phyloP scores from a whole-genome alignment of 352 stramenopile species.

The Globisporangium viniferum region DNA sequence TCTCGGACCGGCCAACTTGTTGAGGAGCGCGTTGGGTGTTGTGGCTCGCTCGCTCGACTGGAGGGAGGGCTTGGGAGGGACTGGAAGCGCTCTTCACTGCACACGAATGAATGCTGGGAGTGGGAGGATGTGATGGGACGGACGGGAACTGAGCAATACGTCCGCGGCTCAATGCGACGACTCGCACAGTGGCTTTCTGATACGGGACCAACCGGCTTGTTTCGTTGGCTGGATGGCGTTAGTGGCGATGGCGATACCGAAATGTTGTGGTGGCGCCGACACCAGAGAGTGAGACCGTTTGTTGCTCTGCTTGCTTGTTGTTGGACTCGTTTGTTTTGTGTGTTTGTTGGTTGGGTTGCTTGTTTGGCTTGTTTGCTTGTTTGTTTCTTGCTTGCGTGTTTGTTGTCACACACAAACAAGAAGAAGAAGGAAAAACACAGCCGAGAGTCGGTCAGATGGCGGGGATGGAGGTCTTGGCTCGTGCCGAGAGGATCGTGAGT shows the following conservation, averaged over 20 bases:
- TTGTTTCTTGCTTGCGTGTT: background rate
- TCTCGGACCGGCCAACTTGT: constrained; percentile 4
- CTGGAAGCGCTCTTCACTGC: background rate
- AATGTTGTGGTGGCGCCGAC: background rate
- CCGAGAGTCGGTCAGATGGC: background rate
- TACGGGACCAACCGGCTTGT: background rate
- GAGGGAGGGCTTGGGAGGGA: background rate
- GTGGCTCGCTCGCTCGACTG: background rate
- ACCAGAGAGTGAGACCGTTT: background rate
- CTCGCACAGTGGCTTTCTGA: background rate
- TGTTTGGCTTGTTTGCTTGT: background rate
- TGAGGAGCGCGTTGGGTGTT: background rate
- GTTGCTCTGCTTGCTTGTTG: background rate
- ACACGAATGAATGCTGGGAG: constrained; percentile 2
- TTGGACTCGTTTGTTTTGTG: no score
- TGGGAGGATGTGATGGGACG: background rate
- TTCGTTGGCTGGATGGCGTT: background rate
- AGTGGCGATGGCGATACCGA: background rate
- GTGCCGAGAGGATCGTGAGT: constrained; percentile 9
- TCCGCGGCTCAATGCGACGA: constrained; percentile 5
- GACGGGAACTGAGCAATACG: background rate
- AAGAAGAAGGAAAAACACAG: background rate
- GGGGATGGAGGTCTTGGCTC: background rate
- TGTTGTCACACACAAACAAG: background rate
- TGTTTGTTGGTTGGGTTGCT: background rate